phyloP scores from a whole-genome alignment of 108 stramenopile species.

The Cyclostephanos tholiformis region DNA sequence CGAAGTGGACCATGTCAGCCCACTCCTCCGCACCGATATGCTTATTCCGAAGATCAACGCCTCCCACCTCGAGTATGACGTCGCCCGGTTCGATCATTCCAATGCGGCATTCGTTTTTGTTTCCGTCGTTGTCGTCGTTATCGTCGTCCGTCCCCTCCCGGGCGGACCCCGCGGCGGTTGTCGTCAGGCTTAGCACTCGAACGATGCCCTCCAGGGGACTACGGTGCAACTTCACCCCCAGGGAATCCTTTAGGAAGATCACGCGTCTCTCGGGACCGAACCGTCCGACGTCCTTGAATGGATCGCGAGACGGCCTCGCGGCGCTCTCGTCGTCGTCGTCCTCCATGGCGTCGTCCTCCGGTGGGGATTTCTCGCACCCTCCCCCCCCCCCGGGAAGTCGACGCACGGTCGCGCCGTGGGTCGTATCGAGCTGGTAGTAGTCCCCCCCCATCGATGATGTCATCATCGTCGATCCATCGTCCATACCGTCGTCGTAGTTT shows the following conservation, averaged over 20 bases:
- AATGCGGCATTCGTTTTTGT: constrained; percentile 19
- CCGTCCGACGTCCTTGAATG: constrained; percentile 28
- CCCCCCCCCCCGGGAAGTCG: neutral
- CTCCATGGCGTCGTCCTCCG: neutral
- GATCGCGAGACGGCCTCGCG: too few relatives aligned
- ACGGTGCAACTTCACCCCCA: constrained; percentile 86
- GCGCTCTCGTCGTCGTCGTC: neutral
- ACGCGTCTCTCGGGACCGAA: constrained; percentile 71
- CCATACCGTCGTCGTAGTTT: neutral
- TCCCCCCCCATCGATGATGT: constrained; percentile 1
- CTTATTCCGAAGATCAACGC: constrained; percentile 72
- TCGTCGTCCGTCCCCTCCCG: constrained; percentile 18
- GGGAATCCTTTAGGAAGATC: constrained; percentile 64
- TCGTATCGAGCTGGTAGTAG: constrained; percentile 30
- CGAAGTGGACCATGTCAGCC: constrained; percentile 55
- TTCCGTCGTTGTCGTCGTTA: constrained; percentile 10
- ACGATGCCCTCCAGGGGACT: constrained; percentile 78
- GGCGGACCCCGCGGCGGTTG: neutral
- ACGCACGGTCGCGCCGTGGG: constrained; percentile 12
- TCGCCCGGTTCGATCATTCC: constrained; percentile 73
- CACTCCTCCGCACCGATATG: constrained; percentile 40
- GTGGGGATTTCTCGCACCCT: too few relatives aligned
- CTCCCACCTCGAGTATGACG: constrained; percentile 82
- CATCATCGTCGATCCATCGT: neutral
- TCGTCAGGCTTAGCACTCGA: constrained; percentile 65